Conservation (phyloP, 441 rosid species). For the Syzygium malaccense region DNA sequence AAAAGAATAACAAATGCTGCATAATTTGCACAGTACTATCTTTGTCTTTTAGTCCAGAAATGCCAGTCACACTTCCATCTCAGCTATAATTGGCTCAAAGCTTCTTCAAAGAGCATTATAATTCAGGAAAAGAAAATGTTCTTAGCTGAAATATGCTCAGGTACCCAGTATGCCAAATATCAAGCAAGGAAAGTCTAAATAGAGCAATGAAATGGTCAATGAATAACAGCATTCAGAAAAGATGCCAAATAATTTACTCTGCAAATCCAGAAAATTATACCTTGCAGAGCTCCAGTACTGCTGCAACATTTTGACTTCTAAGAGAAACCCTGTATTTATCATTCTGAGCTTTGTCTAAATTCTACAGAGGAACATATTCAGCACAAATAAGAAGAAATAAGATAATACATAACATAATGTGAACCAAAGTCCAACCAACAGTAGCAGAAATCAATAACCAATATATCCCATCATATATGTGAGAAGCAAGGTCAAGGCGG, state of each 20-base stretch:
- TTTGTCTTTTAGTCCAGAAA: neutral
- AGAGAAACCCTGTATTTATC: conserved; percentile 61
- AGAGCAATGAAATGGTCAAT: neutral
- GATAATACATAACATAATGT: neutral
- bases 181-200: neutral
- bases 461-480: neutral
- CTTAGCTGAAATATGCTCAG: neutral
- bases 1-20: neutral
- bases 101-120: neutral
- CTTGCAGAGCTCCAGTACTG: conserved; percentile 79
- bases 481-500: neutral
- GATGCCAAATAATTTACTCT: neutral
- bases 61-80: neutral
- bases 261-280: conserved; percentile 27
- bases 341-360: conserved; percentile 56
- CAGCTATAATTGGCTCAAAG: neutral
- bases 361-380: conserved; percentile 29
- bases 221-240: neutral
- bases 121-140: neutral
- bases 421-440: conserved; percentile 2
- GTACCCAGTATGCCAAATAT: neutral
- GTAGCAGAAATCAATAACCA: neutral
- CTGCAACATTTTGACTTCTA: conserved; percentile 61
- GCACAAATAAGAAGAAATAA: conserved; percentile 9
- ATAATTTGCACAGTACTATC: neutral